Percentiles rank a stretch among this genome's conserved stretches.
Evolutionary conservation across 352 stramenopile genomes (phyloP).

Genomic region (Phytophthora cactorum): DNA sequence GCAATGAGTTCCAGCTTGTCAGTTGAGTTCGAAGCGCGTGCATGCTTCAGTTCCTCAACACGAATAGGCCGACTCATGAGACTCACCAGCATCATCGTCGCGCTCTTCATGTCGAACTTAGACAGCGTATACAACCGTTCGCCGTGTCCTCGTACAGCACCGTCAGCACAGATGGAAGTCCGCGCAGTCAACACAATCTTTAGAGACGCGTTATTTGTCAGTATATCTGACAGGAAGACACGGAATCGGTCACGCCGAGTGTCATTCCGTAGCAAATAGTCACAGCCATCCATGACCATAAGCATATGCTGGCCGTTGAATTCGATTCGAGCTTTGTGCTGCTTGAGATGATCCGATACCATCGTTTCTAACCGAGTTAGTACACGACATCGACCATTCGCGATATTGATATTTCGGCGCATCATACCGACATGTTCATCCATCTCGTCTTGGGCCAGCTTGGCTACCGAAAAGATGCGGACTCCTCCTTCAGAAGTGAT

Average conservation of each 20-base stretch:
- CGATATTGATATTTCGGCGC: slow-evolving; percentile 50
- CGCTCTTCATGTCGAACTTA: slow-evolving; percentile 73
- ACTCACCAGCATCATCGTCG: slow-evolving; percentile 78
- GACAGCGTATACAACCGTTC: slow-evolving; percentile 73
- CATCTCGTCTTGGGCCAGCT: slow-evolving; percentile 64
- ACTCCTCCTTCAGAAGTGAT: slow-evolving; percentile 74
- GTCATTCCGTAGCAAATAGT: slow-evolving; percentile 63
- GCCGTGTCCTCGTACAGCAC: slow-evolving; percentile 68
- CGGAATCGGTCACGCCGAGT: slow-evolving; percentile 66
- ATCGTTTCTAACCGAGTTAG: slow-evolving; percentile 58
- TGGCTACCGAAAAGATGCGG: slow-evolving; percentile 68
- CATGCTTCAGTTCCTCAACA: slow-evolving; percentile 66
- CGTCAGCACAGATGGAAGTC: slow-evolving; percentile 68
- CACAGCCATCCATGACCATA: slow-evolving; percentile 75
- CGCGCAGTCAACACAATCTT: slow-evolving; percentile 77
- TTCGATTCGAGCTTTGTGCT: slow-evolving; percentile 57
- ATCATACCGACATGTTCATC: slow-evolving; percentile 61
- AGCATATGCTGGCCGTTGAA: slow-evolving; percentile 66
- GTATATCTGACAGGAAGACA: slow-evolving; percentile 65
- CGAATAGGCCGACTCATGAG: slow-evolving; percentile 77
- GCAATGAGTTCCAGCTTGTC: slow-evolving; percentile 81
- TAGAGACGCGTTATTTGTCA: slow-evolving; percentile 74
- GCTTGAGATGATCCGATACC: slow-evolving; percentile 57
- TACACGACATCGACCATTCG: slow-evolving; percentile 46
- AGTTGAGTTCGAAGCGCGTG: slow-evolving; percentile 34